Base-by-base conservation (phyloP, 164 flowering plant species). In the Liriodendron chinense region DNA sequence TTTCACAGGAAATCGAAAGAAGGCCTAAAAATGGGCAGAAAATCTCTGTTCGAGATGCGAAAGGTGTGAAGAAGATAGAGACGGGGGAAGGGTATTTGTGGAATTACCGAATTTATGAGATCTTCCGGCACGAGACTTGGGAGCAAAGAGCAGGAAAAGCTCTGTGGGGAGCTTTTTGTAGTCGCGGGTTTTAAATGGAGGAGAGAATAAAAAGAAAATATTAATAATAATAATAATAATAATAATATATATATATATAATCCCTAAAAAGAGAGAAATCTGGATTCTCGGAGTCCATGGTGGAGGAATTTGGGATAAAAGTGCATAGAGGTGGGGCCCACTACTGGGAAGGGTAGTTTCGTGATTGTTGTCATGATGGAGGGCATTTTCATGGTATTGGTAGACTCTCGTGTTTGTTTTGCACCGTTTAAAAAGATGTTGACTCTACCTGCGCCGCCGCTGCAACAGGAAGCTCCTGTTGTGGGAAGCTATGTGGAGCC, bases 271-370 rank as follows among this genome's bases (percentile, higher is more conserved):
- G 63, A 56, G 1, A 59, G 49, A 72, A 28, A 72, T 59, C 65
- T 24, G 21, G 66, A 72, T 28, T 72, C 74, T 26, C 47, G 25
- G 18, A 53, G 64, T 47, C 59, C 74, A 23, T 59, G 65, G 74
- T 72, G 74, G 74, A 72, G 74, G 74, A 26, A 59, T 57, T 71
- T 28, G 65, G 74, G 64, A 53, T 72, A 72, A 72, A 72, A 72
- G 74, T 59, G 74, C 74, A 72, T 8, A 12, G 34, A 28, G 2
- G 66, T 72, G 74, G 74, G 66, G 8, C 74, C 74, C 49, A 9
- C 53, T 1, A 12, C 18, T 14, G 18, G 13, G 59, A 16, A 26
- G 69, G 69, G 69, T 26, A 67, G 9, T 67, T 26, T 34, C 20
- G 69, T 34, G 8, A 16, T 24, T 67, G 12, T 67, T 14, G 47